A percentile compares a stretch with the other conserved stretches of the same genome.
phyloP scores from a whole-genome alignment of 2,329 filamentous ascomycete genomes.

The Botrytis fabae region DNA sequence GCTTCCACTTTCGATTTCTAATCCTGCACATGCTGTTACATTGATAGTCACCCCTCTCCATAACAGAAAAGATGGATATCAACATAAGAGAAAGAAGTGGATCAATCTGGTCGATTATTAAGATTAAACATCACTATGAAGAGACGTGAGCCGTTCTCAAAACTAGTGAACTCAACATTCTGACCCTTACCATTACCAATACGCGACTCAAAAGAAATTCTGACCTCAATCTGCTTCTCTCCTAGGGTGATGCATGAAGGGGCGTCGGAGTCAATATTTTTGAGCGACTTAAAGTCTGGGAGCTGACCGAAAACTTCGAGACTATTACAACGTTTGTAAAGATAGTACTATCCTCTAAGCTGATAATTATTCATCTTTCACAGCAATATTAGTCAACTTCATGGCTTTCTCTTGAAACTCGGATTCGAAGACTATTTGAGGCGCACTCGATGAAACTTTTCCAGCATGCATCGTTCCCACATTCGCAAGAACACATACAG shows the following conservation, averaged over 20 bases:
- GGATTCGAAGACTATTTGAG: background rate
- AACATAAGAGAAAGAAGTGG: background rate
- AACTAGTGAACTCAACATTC: background rate
- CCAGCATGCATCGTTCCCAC: conserved; percentile 28
- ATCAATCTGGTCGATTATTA: background rate
- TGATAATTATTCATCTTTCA: background rate
- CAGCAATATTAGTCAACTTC: conserved; percentile 1
- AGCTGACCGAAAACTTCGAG: background rate
- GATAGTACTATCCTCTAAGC: background rate
- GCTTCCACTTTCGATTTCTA: background rate
- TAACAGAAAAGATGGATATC: background rate
- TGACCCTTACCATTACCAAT: background rate
- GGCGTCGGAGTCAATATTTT: background rate
- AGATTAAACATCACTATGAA: background rate
- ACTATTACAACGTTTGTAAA: background rate
- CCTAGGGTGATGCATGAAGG: background rate
- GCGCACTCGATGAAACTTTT: conserved; percentile 21
- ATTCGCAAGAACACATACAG: conserved; percentile 26
- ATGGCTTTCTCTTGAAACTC: conserved; percentile 22
- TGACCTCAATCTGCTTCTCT: background rate
- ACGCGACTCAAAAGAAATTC: background rate
- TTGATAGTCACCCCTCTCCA: background rate
- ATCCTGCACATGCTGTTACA: background rate
- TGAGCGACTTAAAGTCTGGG: background rate
- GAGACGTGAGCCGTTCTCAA: background rate